Conservation (phyloP, 2,329 filamentous ascomycete genomes). For the Clarireedia homoeocarpa region DNA sequence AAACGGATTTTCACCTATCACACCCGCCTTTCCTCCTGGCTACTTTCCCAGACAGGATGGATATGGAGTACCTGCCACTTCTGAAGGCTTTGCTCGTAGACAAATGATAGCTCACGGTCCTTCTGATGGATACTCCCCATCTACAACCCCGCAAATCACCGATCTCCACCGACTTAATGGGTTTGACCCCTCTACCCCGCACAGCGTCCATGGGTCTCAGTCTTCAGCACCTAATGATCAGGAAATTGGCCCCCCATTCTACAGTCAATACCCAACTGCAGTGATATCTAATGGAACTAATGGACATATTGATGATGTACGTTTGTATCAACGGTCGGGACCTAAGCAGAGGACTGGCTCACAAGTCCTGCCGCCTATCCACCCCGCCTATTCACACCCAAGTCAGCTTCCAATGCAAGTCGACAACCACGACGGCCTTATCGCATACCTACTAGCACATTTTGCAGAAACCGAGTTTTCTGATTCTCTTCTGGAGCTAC, state of each 20-base stretch:
- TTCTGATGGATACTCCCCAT: slow-evolving; percentile 30
- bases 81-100: slow-evolving; percentile 20
- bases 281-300: slow-evolving; percentile 35
- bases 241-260: slow-evolving; percentile 25
- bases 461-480: slow-evolving; percentile 35
- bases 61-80: slow-evolving; percentile 12
- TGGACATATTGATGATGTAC: slow-evolving; percentile 26
- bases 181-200: slow-evolving; percentile 48
- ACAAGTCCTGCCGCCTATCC: slow-evolving; percentile 13
- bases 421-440: slow-evolving; percentile 32
- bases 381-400: slow-evolving; percentile 12
- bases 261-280: slow-evolving; percentile 34
- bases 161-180: slow-evolving; percentile 18
- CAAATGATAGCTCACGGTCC: slow-evolving; percentile 27
- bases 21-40: slow-evolving; percentile 19
- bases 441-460: slow-evolving; percentile 34
- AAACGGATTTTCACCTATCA: slow-evolving; percentile 24
- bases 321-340: slow-evolving; percentile 21
- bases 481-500: slow-evolving; percentile 41
- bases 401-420: slow-evolving; percentile 21
- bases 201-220: slow-evolving; percentile 56
- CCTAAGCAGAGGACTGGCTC: slow-evolving; percentile 16
- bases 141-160: slow-evolving; percentile 21
- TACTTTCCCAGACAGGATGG: slow-evolving; percentile 21
- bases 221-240: slow-evolving; percentile 43